Conservation (phyloP, 78 protist genomes). For the Bigelowiella natans region DNA sequence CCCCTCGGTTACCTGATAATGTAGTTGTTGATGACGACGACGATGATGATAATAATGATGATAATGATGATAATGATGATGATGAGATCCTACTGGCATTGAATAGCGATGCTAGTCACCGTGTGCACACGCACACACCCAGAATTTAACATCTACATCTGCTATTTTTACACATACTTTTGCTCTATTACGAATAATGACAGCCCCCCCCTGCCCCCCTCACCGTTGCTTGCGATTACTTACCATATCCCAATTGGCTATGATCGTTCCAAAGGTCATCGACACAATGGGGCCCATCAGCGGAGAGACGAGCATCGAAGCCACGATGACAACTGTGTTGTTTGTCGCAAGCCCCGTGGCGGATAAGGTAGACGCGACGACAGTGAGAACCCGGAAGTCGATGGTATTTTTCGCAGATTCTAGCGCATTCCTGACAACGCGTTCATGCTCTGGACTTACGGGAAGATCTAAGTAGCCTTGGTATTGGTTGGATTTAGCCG, state of each 20-base stretch:
- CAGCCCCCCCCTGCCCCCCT: too few relatives aligned
- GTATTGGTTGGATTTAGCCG: too few relatives aligned
- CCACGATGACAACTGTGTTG: constrained; percentile 28
- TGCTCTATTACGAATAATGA: too few relatives aligned
- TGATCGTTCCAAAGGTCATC: constrained; percentile 7
- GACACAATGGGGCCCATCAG: constrained; percentile 31
- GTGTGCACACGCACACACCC: too few relatives aligned
- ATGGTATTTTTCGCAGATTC: background rate
- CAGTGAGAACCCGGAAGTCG: background rate
- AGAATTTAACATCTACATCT: too few relatives aligned
- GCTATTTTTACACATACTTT: too few relatives aligned
- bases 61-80: too few relatives aligned
- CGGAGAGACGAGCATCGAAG: constrained; percentile 39
- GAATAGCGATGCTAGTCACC: too few relatives aligned
- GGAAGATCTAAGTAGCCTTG: too few relatives aligned
- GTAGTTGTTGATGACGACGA: background rate
- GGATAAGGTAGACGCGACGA: background rate
- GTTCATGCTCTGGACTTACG: background rate
- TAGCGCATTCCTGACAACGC: background rate
- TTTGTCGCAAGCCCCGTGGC: constrained; percentile 9
- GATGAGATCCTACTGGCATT: too few relatives aligned
- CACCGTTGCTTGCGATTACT: too few relatives aligned
- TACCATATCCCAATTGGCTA: background rate
- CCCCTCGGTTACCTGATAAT: background rate
- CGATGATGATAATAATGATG: too few relatives aligned